Evolutionary conservation across 2,329 filamentous ascomycete species (phyloP), one percentile per base, ranked within the genome.

Genomic region (Tolypocladium capitatum): DNA sequence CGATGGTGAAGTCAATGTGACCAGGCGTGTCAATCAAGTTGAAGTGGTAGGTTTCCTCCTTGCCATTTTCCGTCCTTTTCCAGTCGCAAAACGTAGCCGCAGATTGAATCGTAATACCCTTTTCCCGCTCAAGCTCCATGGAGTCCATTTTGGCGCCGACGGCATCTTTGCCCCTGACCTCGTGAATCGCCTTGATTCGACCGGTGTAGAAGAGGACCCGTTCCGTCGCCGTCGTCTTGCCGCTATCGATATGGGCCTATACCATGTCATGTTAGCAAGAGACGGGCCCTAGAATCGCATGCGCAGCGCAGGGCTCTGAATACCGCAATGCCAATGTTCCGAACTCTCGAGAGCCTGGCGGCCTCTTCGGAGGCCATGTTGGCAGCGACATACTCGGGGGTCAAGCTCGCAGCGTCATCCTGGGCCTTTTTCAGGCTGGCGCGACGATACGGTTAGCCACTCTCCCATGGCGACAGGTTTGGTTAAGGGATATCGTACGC

Each of bases 141-240:
- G 90, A 96, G 73, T 98, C 92, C 92, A 98, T 98, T 74, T 98
- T 98, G 51, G 92, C 92, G 55, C 92, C 92, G 36, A 96, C 89
- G 33, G 86, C 80, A 75, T 98, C 92, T 63, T 91, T 90, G 50
- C 89, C 89, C 61, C 92, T 81, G 40, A 98, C 92, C 70, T 98
- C 92, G 72, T 98, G 92, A 60, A 98, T 97, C 31, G 87, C 78
- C 64, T 94, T 94, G 70, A 96, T 96, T 63, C 92, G 84, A 55
- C 92, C 92, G 48, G 92, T 97, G 68, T 98, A 98, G 77, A 90
- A 98, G 49, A 98, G 83, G 41, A 98, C 89, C 66, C 92, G 86
- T 71, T 98, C 92, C 48, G 90, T 97, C 52, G 82, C 86, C 34
- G 92, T 98, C 33, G 92, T 98, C 72, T 98, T 98, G 59, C 92